These are phyloP conservation scores for Tulasnella calospora DNA, from an alignment of 768 basidiomycete species.

Conservation along the genomic window DNA sequence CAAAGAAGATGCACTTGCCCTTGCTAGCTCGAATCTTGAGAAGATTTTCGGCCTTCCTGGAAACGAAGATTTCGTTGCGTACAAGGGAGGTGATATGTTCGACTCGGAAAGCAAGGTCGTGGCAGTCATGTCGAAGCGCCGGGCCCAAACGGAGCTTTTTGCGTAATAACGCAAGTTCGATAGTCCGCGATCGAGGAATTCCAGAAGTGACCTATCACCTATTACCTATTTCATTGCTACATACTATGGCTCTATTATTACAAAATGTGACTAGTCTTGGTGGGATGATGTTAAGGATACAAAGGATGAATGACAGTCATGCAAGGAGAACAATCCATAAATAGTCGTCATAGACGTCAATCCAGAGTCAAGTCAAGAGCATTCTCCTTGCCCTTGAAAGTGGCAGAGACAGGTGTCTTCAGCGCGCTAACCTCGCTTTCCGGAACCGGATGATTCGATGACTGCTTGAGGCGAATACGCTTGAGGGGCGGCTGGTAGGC, in stretches of 20 bases:
- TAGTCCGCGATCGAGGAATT: not conserved
- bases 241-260: not conserved
- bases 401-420: not conserved
- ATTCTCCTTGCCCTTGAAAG: conserved; percentile 13
- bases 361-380: not conserved
- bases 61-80: conserved; percentile 51
- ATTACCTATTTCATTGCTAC: not conserved
- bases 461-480: conserved; percentile 7
- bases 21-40: conserved; percentile 54
- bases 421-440: not conserved
- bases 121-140: conserved; percentile 23
- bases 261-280: not conserved
- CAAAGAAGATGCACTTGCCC: conserved; percentile 47
- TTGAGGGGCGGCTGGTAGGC: not conserved
- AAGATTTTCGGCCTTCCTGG: conserved; percentile 44
- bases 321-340: not conserved
- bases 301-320: not conserved
- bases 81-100: conserved; percentile 50
- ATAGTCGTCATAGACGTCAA: not conserved
- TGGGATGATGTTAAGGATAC: not conserved
- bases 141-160: conserved; percentile 14
- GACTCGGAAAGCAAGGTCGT: conserved; percentile 24
- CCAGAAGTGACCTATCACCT: not conserved
- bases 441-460: not conserved
- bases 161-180: not conserved